Conservation (phyloP, 495 filamentous ascomycete species). For the Annulohypoxylon bovei region DNA sequence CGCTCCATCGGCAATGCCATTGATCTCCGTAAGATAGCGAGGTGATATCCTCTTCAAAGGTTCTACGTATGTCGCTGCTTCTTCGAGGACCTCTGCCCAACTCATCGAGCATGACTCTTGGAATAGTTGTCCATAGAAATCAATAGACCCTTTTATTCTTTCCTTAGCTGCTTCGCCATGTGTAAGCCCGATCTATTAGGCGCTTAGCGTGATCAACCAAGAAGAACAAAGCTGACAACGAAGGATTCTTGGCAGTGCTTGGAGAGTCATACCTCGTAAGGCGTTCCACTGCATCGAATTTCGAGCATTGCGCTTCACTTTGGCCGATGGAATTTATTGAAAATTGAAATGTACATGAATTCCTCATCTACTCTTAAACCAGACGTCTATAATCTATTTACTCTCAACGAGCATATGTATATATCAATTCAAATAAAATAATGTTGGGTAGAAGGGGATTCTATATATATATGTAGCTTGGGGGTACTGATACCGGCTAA, state of each 20-base stretch:
- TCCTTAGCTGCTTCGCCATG: conserved; percentile 42
- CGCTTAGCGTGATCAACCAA: background rate
- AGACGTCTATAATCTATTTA: background rate
- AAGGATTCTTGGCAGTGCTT: background rate
- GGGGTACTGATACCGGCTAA: too few relatives aligned
- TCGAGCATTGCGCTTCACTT: conserved; percentile 43
- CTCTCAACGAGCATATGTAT: too few relatives aligned
- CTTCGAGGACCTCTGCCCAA: conserved; percentile 43
- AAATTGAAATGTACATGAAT: background rate
- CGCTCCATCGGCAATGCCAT: conserved; percentile 68
- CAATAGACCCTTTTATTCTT: conserved; percentile 38
- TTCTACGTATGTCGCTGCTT: conserved; percentile 36
- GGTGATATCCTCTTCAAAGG: conserved; percentile 47
- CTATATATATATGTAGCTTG: too few relatives aligned
- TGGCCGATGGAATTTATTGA: too few relatives aligned
- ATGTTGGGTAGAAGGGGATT: background rate
- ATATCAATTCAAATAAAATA: too few relatives aligned
- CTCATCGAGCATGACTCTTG: conserved; percentile 35
- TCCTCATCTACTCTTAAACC: background rate
- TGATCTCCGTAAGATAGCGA: conserved; percentile 62
- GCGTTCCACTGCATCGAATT: conserved; percentile 46
- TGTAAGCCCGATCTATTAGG: conserved; percentile 37
- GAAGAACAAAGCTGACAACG: background rate
- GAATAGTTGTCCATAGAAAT: conserved; percentile 43
- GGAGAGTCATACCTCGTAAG: conserved; percentile 40